Percentiles rank a stretch among this genome's conserved stretches.
These are phyloP conservation scores for Rhizopogon salebrosus DNA, from an alignment of 768 basidiomycete species.

Conservation along the genomic window DNA sequence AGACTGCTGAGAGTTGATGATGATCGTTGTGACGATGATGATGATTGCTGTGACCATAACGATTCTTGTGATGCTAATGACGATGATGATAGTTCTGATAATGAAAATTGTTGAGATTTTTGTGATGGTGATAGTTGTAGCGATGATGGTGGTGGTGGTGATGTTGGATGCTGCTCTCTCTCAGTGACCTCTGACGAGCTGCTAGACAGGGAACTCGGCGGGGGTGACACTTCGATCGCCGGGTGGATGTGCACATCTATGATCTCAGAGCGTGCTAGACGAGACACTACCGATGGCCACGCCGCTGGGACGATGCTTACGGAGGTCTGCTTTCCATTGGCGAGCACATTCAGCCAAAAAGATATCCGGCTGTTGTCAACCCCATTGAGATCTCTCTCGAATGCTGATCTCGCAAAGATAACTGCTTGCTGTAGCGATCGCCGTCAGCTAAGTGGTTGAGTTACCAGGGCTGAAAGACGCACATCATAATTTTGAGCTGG, in stretches of 20 bases:
- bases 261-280: conserved; percentile 43
- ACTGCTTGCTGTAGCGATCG: conserved; percentile 38
- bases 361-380: conserved; percentile 37
- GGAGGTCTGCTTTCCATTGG: conserved; percentile 26
- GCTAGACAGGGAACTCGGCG: too few relatives aligned
- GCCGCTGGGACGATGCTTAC: conserved; percentile 49
- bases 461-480: conserved; percentile 7
- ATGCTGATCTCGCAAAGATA: conserved; percentile 44
- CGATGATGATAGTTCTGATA: too few relatives aligned
- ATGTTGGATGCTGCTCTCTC: too few relatives aligned
- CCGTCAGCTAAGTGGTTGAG: not conserved
- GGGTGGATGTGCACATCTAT: conserved; percentile 40
- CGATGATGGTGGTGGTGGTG: too few relatives aligned
- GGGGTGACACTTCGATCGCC: conserved; percentile 35
- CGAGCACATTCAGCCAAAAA: conserved; percentile 34
- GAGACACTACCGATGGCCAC: conserved; percentile 39
- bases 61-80: too few relatives aligned
- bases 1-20: not conserved
- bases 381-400: conserved; percentile 32
- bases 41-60: too few relatives aligned
- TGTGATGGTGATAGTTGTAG: too few relatives aligned
- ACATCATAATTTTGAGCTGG: conserved; percentile 40
- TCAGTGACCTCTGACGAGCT: conserved; percentile 11
- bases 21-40: not conserved
- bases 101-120: not conserved